A percentile compares a stretch with the other conserved stretches of the same genome.
phyloP scores from a whole-genome alignment of 2,329 filamentous ascomycete genomes.

The Xylaria sp. region DNA sequence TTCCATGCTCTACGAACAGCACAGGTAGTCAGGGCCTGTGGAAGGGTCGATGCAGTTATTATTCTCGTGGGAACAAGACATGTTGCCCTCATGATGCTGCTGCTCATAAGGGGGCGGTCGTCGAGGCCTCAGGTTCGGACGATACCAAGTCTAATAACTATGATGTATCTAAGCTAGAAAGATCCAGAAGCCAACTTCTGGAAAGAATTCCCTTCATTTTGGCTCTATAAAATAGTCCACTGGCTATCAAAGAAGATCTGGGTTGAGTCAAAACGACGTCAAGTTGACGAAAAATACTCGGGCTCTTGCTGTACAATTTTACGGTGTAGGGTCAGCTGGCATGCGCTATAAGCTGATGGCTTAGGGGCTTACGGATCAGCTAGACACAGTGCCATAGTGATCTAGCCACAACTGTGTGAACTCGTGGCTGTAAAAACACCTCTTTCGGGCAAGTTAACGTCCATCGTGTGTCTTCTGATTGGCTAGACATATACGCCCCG shows the following conservation, averaged over 20 bases:
- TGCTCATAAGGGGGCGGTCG: neutral
- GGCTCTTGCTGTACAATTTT: neutral
- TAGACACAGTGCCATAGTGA: neutral
- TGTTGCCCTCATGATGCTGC: conserved; percentile 19
- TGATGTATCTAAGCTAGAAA: neutral
- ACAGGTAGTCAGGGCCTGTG: conserved; percentile 11
- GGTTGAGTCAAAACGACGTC: conserved; percentile 42
- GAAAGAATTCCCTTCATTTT: conserved; percentile 1
- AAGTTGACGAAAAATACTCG: conserved; percentile 44
- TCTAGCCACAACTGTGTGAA: neutral
- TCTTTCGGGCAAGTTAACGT: neutral
- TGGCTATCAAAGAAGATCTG: neutral
- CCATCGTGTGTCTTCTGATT: conserved; percentile 1
- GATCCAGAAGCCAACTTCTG: neutral
- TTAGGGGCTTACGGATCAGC: neutral
- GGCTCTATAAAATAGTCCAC: neutral
- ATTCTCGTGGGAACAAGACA: conserved; percentile 18
- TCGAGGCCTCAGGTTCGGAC: neutral
- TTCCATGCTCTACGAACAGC: conserved; percentile 31
- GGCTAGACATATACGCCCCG: neutral
- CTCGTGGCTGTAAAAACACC: too few species aligned
- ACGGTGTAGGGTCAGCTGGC: neutral
- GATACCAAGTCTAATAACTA: neutral
- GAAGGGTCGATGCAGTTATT: neutral
- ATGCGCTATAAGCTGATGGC: conserved; percentile 18